Base-by-base conservation (phyloP, 352 stramenopile species). In the Phytopythium delawarense region DNA sequence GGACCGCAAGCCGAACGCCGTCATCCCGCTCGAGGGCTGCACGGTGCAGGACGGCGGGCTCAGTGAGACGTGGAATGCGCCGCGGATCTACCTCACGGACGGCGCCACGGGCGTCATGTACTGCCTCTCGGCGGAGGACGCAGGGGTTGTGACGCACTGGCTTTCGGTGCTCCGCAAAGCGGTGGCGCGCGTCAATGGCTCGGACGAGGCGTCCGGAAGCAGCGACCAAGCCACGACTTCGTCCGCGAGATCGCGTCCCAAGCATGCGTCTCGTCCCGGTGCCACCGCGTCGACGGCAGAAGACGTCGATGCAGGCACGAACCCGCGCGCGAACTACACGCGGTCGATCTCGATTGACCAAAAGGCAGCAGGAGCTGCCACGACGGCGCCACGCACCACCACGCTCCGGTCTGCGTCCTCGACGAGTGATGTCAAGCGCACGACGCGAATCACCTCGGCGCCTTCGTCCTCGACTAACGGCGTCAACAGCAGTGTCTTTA, bases 61-160 rank as follows among this genome's bases (percentile, higher is more conserved):
- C 30, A 92, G 83, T 57, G 86, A 94, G 67, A 94, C 86, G 39
- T 94, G 86, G 86, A 91, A 91, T 65, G 92, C 86, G 30, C 83
- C 86, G 25, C 81, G 86, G 45, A 94, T 94, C 61, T 89, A 94
- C 70, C 67, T 94, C 40, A 92, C 86, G 3, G 86, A 94, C 62
- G 74, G 73, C 34, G 73, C 76, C 21, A 89, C 62, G 13, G 81
- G 86, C 37, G 85, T 89, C 39, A 88, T 92, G 74, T 94, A 94
- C 68, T 94, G 86, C 56, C 70, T 94, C 40, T 92, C 81, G 12
- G 77, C 79, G 0, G 86, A 94, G 54, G 86, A 92, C 57, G 81
- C 67, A 2, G 71, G 80, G 13, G 80, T 87, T 11, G 86, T 91
- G 21, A 85, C 74, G 1, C 74, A 86, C 23, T 94, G 86, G 86